These are phyloP conservation scores for Saturnispora bothae DNA, from an alignment of 805 yeast species.

Conservation along the genomic window DNA sequence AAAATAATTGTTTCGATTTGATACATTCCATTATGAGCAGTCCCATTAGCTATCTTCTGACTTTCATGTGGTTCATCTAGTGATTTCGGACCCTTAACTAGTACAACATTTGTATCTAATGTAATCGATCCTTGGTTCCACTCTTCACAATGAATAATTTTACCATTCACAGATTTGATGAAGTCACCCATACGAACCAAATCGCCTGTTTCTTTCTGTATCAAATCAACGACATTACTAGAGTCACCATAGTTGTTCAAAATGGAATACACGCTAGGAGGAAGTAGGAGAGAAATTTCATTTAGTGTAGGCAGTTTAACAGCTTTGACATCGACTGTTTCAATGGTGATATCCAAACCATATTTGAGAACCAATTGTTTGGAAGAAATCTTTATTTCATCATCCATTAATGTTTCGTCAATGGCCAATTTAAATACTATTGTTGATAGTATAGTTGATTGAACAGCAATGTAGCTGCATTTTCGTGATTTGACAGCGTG, in stretches of 20 bases:
- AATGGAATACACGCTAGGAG: constrained; percentile 36
- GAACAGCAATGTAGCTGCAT: not conserved
- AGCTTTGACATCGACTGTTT: constrained; percentile 29
- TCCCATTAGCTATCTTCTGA: not conserved
- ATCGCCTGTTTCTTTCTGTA: constrained; percentile 26
- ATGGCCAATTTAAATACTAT: not conserved
- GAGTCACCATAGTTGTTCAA: constrained; percentile 22
- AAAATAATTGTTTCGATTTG: constrained; percentile 4
- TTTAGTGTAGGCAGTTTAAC: constrained; percentile 28
- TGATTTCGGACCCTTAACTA: constrained; percentile 29
- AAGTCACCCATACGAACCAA: constrained; percentile 34
- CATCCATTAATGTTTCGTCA: constrained; percentile 2
- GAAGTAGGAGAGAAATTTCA: constrained; percentile 32
- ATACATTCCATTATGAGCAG: not conserved
- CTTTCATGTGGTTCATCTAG: not conserved
- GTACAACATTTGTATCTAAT: constrained; percentile 39
- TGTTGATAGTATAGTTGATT: not conserved
- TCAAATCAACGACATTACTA: constrained; percentile 23
- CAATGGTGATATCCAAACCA: constrained; percentile 34
- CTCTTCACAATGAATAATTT: constrained; percentile 59
- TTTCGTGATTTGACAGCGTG: no score
- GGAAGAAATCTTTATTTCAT: constrained; percentile 32
- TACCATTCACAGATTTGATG: constrained; percentile 36
- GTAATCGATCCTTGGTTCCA: constrained; percentile 53
- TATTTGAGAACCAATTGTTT: constrained; percentile 26